phyloP scores from a whole-genome alignment of 2,329 filamentous ascomycete species.

The Alternaria longipes region DNA sequence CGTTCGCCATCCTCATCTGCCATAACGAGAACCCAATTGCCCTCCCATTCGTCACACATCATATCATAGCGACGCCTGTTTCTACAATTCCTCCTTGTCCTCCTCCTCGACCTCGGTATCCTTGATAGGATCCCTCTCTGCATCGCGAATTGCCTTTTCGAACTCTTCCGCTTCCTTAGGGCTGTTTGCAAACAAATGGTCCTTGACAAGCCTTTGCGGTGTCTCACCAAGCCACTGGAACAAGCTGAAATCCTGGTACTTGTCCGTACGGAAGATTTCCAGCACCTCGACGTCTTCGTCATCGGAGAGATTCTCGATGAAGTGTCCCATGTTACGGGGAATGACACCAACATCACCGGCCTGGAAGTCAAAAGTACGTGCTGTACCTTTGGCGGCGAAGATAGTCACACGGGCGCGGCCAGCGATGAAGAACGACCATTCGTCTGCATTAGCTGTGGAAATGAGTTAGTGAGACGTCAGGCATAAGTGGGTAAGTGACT shows the following conservation, averaged over 20 bases:
- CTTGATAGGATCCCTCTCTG: slow-evolving; percentile 63
- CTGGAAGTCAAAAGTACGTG: slow-evolving; percentile 78
- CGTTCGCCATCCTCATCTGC: background rate
- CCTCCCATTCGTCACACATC: background rate
- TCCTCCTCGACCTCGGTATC: slow-evolving; percentile 40
- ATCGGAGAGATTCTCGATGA: slow-evolving; percentile 80
- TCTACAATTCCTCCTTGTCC: slow-evolving; percentile 34
- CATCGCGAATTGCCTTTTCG: slow-evolving; percentile 67
- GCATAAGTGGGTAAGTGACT: background rate
- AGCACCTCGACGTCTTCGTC: slow-evolving; percentile 78
- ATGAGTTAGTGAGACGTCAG: background rate
- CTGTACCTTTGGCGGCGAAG: slow-evolving; percentile 73
- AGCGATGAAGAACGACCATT: slow-evolving; percentile 81
- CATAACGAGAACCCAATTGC: background rate
- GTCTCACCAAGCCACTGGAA: slow-evolving; percentile 81
- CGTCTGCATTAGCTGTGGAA: slow-evolving; percentile 67
- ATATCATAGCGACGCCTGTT: background rate
- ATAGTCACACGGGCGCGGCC: slow-evolving; percentile 78
- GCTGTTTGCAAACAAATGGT: slow-evolving; percentile 72
- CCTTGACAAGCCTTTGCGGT: slow-evolving; percentile 70
- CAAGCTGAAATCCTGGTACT: slow-evolving; percentile 76
- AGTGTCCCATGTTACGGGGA: slow-evolving; percentile 79
- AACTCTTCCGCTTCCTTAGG: slow-evolving; percentile 70
- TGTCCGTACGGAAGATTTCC: slow-evolving; percentile 76
- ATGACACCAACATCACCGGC: slow-evolving; percentile 81